A percentile compares a stretch with the other conserved stretches of the same genome.
Conservation (phyloP, 2,329 filamentous ascomycete genomes). For the Xylariomycetidae sp. region DNA sequence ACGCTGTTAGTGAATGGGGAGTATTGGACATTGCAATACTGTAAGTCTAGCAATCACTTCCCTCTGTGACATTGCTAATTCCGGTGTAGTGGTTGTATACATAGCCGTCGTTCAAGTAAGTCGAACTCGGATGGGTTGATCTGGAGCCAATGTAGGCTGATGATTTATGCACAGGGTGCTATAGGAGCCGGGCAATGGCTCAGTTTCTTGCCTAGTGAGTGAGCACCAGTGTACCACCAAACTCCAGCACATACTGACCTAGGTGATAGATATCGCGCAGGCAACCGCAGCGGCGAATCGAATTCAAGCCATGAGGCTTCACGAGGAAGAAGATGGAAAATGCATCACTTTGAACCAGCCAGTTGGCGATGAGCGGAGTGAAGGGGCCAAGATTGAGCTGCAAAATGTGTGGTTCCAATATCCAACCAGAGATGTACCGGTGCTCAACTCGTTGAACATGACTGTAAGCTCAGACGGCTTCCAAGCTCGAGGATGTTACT, state of each 20-base stretch:
- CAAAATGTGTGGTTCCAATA: conserved; percentile 55
- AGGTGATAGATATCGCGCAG: conserved; percentile 44
- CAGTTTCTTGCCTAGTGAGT: conserved; percentile 53
- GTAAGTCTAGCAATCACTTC: conserved; percentile 13
- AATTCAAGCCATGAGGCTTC: conserved; percentile 43
- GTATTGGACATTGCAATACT: conserved; percentile 40
- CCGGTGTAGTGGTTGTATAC: conserved; percentile 45
- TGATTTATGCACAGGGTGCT: conserved; percentile 34
- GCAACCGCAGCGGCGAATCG: conserved; percentile 53
- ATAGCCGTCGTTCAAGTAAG: conserved; percentile 57
- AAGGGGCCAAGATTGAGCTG: conserved; percentile 51
- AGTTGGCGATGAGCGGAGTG: conserved; percentile 32
- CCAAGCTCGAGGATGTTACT: conserved; percentile 3
- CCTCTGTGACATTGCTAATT: conserved; percentile 8
- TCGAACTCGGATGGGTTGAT: neutral
- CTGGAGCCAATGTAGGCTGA: neutral
- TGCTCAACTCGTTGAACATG: conserved; percentile 56
- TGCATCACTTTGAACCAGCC: conserved; percentile 26
- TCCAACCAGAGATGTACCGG: conserved; percentile 48
- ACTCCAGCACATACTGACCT: conserved; percentile 4
- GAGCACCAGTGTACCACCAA: neutral
- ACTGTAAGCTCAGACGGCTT: conserved; percentile 25
- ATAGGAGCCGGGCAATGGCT: conserved; percentile 64
- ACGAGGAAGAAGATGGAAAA: conserved; percentile 25
- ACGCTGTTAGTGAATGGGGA: conserved; percentile 50